Conservation (phyloP, 2,329 filamentous ascomycete genomes). For the Phyllosticta citribraziliensis region DNA sequence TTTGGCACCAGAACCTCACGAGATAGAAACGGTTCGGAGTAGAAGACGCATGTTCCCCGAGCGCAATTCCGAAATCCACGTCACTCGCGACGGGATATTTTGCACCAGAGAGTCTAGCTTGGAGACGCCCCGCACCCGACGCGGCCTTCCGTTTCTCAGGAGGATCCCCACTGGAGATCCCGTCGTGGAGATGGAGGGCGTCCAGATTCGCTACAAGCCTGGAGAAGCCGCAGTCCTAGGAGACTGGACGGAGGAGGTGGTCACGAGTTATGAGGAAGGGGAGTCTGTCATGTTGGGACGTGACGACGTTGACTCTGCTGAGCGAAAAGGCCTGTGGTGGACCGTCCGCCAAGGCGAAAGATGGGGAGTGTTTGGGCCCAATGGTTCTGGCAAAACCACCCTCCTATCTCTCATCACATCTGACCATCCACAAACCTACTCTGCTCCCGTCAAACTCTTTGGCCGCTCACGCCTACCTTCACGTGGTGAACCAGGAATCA, state of each 20-base stretch:
- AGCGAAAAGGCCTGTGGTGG: conserved; percentile 65
- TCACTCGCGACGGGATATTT: background rate
- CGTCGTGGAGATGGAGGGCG: conserved; percentile 79
- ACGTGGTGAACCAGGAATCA: conserved; percentile 61
- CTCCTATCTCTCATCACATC: conserved; percentile 86
- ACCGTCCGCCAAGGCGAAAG: conserved; percentile 70
- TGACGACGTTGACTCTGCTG: background rate
- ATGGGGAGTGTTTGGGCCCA: conserved; percentile 88
- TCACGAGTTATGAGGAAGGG: background rate
- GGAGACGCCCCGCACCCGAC: background rate
- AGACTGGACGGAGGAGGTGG: conserved; percentile 67
- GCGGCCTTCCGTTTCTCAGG: background rate
- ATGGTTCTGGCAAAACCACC: conserved; percentile 89
- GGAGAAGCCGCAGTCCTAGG: conserved; percentile 60
- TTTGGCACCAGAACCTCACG: background rate
- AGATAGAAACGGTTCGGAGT: background rate
- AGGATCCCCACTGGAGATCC: conserved; percentile 46
- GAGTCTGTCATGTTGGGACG: conserved; percentile 26
- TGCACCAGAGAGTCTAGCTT: background rate
- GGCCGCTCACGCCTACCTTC: conserved; percentile 70
- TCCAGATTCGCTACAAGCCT: conserved; percentile 68
- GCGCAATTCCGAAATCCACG: background rate
- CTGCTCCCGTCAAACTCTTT: conserved; percentile 77
- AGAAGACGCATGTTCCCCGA: background rate
- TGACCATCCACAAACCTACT: conserved; percentile 91